Percentiles rank a stretch among this genome's conserved stretches.
phyloP scores from a whole-genome alignment of 176 grass and related monocot species.

The Cenchrus americanus region DNA sequence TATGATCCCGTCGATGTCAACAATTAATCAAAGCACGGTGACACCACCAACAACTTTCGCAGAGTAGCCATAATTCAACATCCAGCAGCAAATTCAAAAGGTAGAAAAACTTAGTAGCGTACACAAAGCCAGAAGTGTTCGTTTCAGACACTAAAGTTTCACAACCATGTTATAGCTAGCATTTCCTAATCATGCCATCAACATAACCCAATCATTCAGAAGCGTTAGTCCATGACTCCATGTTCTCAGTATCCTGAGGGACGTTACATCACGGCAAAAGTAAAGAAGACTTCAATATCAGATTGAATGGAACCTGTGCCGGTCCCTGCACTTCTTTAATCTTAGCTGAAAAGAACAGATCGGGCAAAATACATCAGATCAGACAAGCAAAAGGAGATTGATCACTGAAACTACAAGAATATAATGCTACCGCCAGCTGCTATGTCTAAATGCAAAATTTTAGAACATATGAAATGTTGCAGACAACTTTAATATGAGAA shows the following conservation, averaged over 20 bases:
- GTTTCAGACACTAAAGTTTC: not conserved
- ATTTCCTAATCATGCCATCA: conserved; percentile 14
- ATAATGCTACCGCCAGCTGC: not conserved
- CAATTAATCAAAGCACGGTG: not conserved
- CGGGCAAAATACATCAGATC: conserved; percentile 5
- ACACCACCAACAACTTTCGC: too few relatives aligned
- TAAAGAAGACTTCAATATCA: too few relatives aligned
- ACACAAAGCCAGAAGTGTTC: not conserved
- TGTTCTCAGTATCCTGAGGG: not conserved
- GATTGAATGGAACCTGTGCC: not conserved
- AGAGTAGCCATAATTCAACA: not conserved
- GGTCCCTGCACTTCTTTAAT: conserved; percentile 10
- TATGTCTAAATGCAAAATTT: not conserved
- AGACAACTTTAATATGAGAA: not conserved
- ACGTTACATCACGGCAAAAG: not conserved
- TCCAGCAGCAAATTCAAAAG: not conserved
- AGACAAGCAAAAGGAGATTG: not conserved
- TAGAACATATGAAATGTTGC: not conserved
- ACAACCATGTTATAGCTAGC: not conserved
- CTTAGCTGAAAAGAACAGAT: conserved; percentile 24
- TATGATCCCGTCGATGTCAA: not conserved
- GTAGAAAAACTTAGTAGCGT: not conserved
- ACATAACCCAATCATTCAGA: not conserved
- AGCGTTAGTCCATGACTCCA: not conserved
- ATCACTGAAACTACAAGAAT: not conserved